phyloP scores from a whole-genome alignment of 2,329 filamentous ascomycete species.

The Macrophomina tecta region DNA sequence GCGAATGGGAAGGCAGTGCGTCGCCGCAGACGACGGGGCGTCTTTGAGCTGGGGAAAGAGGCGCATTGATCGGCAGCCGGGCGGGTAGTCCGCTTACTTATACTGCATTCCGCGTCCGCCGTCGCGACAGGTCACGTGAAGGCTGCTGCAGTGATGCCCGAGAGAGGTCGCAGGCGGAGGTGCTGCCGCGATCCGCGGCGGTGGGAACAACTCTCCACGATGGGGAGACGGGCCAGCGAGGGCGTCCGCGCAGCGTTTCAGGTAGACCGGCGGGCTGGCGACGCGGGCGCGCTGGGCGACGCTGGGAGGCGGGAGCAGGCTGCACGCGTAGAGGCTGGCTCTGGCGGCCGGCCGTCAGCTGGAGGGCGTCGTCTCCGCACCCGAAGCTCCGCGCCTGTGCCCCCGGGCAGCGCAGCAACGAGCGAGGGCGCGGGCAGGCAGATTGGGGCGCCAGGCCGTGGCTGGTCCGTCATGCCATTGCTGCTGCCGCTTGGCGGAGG shows the following conservation, averaged over 20 bases:
- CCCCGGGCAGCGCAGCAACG: neutral
- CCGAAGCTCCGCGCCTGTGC: conserved; percentile 13
- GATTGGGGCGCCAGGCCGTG: conserved; percentile 10
- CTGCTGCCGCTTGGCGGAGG: conserved; percentile 7
- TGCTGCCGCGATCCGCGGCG: neutral
- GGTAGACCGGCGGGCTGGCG: conserved; percentile 6
- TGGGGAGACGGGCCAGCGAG: neutral
- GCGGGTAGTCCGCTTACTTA: conserved; percentile 18
- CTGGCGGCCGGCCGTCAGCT: conserved; percentile 4
- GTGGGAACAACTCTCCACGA: neutral
- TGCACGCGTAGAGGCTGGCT: conserved; percentile 15
- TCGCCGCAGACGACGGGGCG: conserved; percentile 1
- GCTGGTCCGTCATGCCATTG: conserved; percentile 22
- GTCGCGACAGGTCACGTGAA: neutral
- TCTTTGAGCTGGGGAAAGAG: conserved; percentile 11
- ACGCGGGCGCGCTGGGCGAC: neutral
- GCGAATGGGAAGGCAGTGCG: conserved; percentile 19
- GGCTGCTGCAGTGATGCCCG: conserved; percentile 19
- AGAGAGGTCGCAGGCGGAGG: neutral
- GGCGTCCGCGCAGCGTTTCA: conserved; percentile 17
- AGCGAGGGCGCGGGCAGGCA: neutral
- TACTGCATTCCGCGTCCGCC: conserved; percentile 17
- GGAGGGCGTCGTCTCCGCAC: conserved; percentile 14
- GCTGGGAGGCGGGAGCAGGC: neutral
- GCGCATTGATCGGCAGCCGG: conserved; percentile 19